phyloP scores from a whole-genome alignment of 1,139 yeast genomes.

The Pichia sp. region DNA sequence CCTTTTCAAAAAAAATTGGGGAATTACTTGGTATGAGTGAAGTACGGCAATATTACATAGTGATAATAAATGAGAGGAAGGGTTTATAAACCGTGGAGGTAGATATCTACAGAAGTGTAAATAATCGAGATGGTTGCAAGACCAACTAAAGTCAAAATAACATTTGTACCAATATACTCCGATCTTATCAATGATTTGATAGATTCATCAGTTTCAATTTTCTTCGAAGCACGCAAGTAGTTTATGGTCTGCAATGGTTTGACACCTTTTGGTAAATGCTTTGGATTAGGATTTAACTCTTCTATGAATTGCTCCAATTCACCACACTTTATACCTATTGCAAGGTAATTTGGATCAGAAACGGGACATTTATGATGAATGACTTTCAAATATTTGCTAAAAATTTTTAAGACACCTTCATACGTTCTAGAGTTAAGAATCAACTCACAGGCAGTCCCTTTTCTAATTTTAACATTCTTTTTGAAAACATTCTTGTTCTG shows the following conservation, averaged over 20 bases:
- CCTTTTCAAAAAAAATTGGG: too few relatives aligned
- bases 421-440: constrained; percentile 72
- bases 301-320: constrained; percentile 85
- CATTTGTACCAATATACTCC: constrained; percentile 21
- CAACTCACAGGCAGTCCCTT: constrained; percentile 81
- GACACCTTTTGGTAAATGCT: constrained; percentile 42
- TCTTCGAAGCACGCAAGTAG: constrained; percentile 36
- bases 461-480: constrained; percentile 78
- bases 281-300: constrained; percentile 54
- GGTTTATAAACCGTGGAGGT: background rate
- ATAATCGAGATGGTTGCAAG: constrained; percentile 19
- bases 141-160: constrained; percentile 21
- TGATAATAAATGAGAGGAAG: background rate
- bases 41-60: background rate
- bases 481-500: constrained; percentile 74
- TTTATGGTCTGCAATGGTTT: constrained; percentile 38
- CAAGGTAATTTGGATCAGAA: constrained; percentile 80
- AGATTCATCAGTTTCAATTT: constrained; percentile 22
- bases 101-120: constrained; percentile 11
- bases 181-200: constrained; percentile 17
- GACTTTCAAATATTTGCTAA: constrained; percentile 65
- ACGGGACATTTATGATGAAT: constrained; percentile 80
- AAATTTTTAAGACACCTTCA: constrained; percentile 70
- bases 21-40: background rate
- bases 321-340: constrained; percentile 80